phyloP scores from a whole-genome alignment of 257 asterid genomes.

The Coffea canephora region DNA sequence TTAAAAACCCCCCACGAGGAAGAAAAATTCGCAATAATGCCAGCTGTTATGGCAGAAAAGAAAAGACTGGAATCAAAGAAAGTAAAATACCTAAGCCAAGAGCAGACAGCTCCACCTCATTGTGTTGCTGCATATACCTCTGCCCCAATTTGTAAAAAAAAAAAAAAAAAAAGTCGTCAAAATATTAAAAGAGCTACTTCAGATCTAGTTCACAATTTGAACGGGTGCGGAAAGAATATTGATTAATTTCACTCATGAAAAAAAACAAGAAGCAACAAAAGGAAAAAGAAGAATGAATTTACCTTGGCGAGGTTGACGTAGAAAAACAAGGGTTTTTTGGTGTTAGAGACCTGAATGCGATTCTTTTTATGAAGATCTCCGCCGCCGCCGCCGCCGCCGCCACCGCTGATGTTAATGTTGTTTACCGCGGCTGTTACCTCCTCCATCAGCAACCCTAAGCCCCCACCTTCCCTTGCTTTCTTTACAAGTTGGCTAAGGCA shows the following conservation, averaged over 20 bases:
- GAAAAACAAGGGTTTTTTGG: constrained; percentile 70
- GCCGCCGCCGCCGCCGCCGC: constrained; percentile 17
- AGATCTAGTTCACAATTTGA: background rate
- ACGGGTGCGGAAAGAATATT: background rate
- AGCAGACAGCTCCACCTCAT: constrained; percentile 69
- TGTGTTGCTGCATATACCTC: constrained; percentile 76
- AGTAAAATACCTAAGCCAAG: constrained; percentile 57
- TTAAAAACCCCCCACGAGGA: background rate
- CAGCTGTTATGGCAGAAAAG: background rate
- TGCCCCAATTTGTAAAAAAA: constrained; percentile 17
- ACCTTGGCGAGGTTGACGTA: constrained; percentile 81
- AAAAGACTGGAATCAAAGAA: background rate
- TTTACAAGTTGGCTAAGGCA: too few species aligned
- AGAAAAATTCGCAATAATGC: background rate
- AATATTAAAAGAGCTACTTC: background rate
- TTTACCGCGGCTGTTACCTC: constrained; percentile 52
- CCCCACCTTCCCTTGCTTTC: too few species aligned
- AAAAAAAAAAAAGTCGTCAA: background rate
- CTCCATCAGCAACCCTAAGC: constrained; percentile 37
- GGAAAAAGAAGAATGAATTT: background rate
- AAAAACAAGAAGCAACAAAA: background rate
- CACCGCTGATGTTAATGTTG: constrained; percentile 36
- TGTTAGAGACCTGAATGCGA: constrained; percentile 72
- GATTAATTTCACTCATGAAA: background rate
- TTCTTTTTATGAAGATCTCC: constrained; percentile 51